Evolutionary conservation across 257 asterid genomes (phyloP).

Genomic region (Salvia hispanica): DNA sequence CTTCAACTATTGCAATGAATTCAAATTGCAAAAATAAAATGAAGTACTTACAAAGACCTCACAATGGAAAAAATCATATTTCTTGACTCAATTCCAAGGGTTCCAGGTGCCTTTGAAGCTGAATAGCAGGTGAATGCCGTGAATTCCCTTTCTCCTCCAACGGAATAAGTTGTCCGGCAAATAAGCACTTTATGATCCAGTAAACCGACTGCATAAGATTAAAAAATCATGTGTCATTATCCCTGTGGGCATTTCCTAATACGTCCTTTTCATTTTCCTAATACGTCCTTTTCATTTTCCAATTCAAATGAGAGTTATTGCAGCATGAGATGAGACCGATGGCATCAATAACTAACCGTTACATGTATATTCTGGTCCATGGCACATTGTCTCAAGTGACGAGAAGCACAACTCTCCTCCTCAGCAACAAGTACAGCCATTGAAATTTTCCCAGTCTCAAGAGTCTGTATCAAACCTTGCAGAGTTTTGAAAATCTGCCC

Average conservation of each 20-base stretch:
- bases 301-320: constrained; percentile 24
- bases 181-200: constrained; percentile 76
- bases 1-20: neutral
- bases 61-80: constrained; percentile 43
- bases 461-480: constrained; percentile 58
- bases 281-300: constrained; percentile 5
- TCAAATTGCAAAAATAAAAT: neutral
- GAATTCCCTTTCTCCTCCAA: constrained; percentile 45
- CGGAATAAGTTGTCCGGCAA: constrained; percentile 60
- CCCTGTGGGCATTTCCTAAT: neutral
- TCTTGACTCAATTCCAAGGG: constrained; percentile 58
- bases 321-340: constrained; percentile 12
- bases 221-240: constrained; percentile 21
- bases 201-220: constrained; percentile 60
- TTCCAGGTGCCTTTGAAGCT: constrained; percentile 43
- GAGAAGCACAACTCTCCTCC: constrained; percentile 55
- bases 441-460: constrained; percentile 56
- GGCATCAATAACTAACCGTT: constrained; percentile 50
- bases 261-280: constrained; percentile 2
- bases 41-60: constrained; percentile 29
- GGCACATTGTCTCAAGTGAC: constrained; percentile 81
- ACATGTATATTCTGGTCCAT: constrained; percentile 58
- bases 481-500: constrained; percentile 73
- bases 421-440: constrained; percentile 58
- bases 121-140: constrained; percentile 30